phyloP scores from a whole-genome alignment of 2,329 filamentous ascomycete genomes.

The Fusarium annulatum region DNA sequence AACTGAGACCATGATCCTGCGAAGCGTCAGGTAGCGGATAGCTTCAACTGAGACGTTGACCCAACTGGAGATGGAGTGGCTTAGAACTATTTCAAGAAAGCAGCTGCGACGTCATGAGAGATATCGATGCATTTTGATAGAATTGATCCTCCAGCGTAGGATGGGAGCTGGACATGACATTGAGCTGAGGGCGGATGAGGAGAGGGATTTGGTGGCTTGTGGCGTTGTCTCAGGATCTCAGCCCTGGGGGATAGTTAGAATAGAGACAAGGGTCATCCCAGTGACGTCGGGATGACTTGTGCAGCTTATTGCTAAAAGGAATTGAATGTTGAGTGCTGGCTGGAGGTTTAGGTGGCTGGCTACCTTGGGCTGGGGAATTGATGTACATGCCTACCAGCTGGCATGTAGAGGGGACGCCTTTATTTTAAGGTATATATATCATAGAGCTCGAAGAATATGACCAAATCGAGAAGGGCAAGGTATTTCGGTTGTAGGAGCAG shows the following conservation, averaged over 20 bases:
- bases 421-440: background rate
- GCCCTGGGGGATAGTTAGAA: conserved; percentile 3
- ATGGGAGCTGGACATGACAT: background rate
- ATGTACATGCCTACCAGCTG: background rate
- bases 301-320: background rate
- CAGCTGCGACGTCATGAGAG: background rate
- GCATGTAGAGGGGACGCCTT: background rate
- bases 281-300: conserved; percentile 23
- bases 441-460: background rate
- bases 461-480: background rate
- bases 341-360: background rate
- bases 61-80: background rate
- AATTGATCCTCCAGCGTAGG: background rate
- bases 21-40: background rate
- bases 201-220: conserved; percentile 24
- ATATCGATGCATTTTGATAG: background rate
- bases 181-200: conserved; percentile 1
- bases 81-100: background rate
- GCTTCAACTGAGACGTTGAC: background rate
- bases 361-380: conserved; percentile 4
- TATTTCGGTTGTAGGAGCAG: background rate
- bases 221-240: conserved; percentile 34
- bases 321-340: background rate
- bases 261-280: conserved; percentile 24
- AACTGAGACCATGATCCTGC: conserved; percentile 19